Evolutionary conservation across 2,329 filamentous ascomycete species (phyloP).

Genomic region (Fusarium sp.): DNA sequence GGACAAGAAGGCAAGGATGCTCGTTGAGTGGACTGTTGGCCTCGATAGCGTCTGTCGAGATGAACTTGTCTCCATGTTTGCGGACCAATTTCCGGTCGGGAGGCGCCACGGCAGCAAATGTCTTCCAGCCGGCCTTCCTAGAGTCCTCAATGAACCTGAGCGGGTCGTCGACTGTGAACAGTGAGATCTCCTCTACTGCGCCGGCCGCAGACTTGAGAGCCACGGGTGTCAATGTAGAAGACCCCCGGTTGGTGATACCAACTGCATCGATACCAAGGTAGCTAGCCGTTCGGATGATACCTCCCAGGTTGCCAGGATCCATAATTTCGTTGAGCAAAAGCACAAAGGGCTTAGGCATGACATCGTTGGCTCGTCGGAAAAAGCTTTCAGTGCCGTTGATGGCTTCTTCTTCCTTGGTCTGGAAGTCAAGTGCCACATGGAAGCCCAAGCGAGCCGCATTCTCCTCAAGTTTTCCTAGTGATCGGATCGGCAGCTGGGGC

Average conservation of each 20-base stretch:
- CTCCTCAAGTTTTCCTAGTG: constrained; percentile 60
- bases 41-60: constrained; percentile 61
- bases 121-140: constrained; percentile 76
- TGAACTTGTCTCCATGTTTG: constrained; percentile 52
- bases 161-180: constrained; percentile 74
- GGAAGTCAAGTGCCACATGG: constrained; percentile 66
- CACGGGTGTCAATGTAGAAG: constrained; percentile 76
- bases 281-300: constrained; percentile 84
- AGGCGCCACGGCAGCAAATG: constrained; percentile 76
- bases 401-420: constrained; percentile 74
- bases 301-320: constrained; percentile 90
- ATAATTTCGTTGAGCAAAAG: constrained; percentile 77
- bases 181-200: constrained; percentile 78
- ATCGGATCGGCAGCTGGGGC: constrained; percentile 71
- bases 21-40: constrained; percentile 60
- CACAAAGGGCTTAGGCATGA: constrained; percentile 68
- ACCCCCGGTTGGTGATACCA: constrained; percentile 74
- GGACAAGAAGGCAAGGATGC: constrained; percentile 77
- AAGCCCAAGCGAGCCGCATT: constrained; percentile 60
- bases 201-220: constrained; percentile 89
- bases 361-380: constrained; percentile 43
- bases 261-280: constrained; percentile 92
- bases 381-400: constrained; percentile 74
- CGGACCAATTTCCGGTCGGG: constrained; percentile 48
- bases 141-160: constrained; percentile 74